Base-by-base conservation (phyloP, 1,284 basidiomycete genomes). In the Megacollybia platyphylla region DNA sequence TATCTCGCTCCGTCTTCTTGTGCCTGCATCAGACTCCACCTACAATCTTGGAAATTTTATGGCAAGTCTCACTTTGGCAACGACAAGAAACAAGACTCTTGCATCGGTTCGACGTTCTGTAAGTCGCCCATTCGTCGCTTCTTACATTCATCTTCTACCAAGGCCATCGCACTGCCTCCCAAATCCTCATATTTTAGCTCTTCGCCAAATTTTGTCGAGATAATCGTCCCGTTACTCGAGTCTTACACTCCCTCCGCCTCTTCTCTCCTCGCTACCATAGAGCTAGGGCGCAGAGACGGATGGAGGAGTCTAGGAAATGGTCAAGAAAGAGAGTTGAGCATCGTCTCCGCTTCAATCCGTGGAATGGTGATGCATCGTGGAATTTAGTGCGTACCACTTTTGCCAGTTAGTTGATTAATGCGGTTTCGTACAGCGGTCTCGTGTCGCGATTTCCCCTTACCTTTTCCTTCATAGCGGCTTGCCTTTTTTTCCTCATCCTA, bases 31-130 rank as follows among this genome's bases (percentile, higher is more conserved):
- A n/a, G 71, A 77, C 45, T 58, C 75, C 11, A 88, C 86, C 59
- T 63, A 72, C 50, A 76, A 65, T 3, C 69, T 88, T 1, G 84
- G 84, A 24, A 88, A 88, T 57, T 88, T 88, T 57, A 88, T 88
- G 84, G 63, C 73, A 5, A 70, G 65, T 30, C 55, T 88, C 27
- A 73, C 68, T 0, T 56, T 88, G 9, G 61, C 60, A 2, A 74
- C 77, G 0, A 48, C 63, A 13, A 65, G 66, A 15, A 87, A 87
- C 52, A 69, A 66, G 50, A 81, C 81, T 2, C 56, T 88, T 15
- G 59, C 62, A 4, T 61, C 63, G 10, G 60, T 71, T 39, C 76
- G 82, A 45, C 68, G 71, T 50, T 73, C 85, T n/a, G 84, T 87
- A 54, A 52, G 81, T 66, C 2, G 46, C 26, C 17, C 10, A 37